Evolutionary conservation across 192 early-diverging fungal species (phyloP), one percentile per base, ranked within the genome.

Genomic region (Spinellus fusiger): DNA sequence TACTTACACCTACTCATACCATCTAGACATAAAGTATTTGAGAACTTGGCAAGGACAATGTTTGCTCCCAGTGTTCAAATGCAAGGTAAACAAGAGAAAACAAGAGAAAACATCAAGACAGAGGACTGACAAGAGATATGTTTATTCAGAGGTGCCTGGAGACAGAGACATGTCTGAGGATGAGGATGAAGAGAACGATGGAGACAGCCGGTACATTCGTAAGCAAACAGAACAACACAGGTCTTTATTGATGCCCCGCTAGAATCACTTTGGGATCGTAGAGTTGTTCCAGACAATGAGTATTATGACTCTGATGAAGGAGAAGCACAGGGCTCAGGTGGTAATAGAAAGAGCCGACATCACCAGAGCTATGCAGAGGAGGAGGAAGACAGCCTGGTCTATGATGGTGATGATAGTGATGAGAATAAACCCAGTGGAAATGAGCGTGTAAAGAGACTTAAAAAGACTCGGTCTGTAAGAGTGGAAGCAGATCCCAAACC

Each of bases 61-160:
- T 76, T 77, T 68, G 89, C 89, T 3, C 89, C 89, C 3, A 86
- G 87, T 75, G 89, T 91, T 9, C 89, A 91, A 64, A 87, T 90
- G 81, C 88, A 90, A 59, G 82, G 76, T 75, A 52, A n/a, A n/a
- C n/a, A n/a, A 58, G 52, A 38, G 7, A 13, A 10, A n/a, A 49
- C 0, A 37, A 40, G 5, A 53, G 18, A 40, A 3, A 34, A 40
- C 25, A 27, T 49, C 38, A 13, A 22, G 37, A 47, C 31, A 46
- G 12, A 0, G 18, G 6, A 35, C 32, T 20, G 47, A 47, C 31
- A 0, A 27, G 6, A 26, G 6, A 9, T 56, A 12, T 40, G 22
- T 56, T 33, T 35, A 40, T 64, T 58, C 63, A 84, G 89, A 90
- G 52, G 86, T 91, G 26, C 90, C 90, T n/a, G 59, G 76, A 20